Base-by-base conservation (phyloP, 2,329 filamentous ascomycete species). In the Cercospora berteroae region DNA sequence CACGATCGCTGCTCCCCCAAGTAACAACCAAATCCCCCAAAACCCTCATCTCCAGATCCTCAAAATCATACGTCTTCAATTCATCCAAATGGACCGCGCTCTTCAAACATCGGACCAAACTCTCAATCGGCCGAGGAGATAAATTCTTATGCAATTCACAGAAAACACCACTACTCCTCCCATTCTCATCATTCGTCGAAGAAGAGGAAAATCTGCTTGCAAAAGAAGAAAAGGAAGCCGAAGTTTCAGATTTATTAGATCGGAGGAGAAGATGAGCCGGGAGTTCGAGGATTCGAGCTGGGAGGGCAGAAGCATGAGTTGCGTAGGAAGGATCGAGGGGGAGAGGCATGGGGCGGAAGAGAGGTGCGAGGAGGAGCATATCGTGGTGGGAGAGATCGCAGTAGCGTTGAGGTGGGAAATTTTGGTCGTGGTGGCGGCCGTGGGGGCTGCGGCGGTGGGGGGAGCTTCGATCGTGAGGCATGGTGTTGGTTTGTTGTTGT, bases 101-200 rank as follows among this genome's bases (percentile, higher is more conserved):
- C 20, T 31, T 44, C n/a, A 63, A 12, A 25, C 3, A 6, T 18
- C 64, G 29, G 36, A 74, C 68, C 1, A 76, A 57, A 60, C 70
- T 71, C 18, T 67, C 57, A 20, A 77, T 59, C 0, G 72, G 72
- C 3, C 69, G 29, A 1, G 66, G 56, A 27, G 69, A 72, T 4
- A 76, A 56, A 18, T 73, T 69, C 25, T 69, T 60, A 64, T 76
- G 74, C 13, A 70, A 2, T 7, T 44, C 52, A 60, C 74, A 75
- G 39, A 73, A 70, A 23, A n/a, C n/a, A n/a, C n/a, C n/a, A n/a
- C n/a, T n/a, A n/a, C n/a, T n/a, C n/a, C n/a, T n/a, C n/a, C n/a
- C n/a, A n/a, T n/a, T n/a, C 0, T 52, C 20, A 3, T 55, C 13
- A 5, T 0, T 2, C 12, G 10, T 2, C 12, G 10, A 13, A 5